Base-by-base conservation (phyloP, 2,329 filamentous ascomycete species). In the Alternaria sp. region DNA sequence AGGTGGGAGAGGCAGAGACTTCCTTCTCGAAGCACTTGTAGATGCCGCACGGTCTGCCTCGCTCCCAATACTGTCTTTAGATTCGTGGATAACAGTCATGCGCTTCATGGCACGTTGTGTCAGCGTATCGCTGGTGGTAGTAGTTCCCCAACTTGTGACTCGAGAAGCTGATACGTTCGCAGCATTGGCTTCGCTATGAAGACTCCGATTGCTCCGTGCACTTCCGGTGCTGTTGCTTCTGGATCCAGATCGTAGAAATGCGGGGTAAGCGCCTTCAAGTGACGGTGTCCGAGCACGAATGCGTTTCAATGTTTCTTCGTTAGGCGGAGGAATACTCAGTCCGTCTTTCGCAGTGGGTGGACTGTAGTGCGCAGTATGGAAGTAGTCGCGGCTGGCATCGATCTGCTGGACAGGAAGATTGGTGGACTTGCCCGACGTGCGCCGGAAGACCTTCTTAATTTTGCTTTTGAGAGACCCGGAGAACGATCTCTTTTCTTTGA, bases 131-230 rank as follows among this genome's bases (percentile, higher is more conserved):
- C 85, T 85, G 2, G 84, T 83, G 2, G 86, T 87, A 0, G 90
- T 91, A 64, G 88, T 87, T 5, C 86, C 87, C 91, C 91, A 93
- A 75, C 90, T 93, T 2, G 90, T 92, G 55, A 92, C 87, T 21
- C 90, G 73, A 18, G 77, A 80, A 5, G 61, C 61, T 25, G 71
- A 85, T 6, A 88, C 69, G 64, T 88, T 89, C 1, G 86, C 87
- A 68, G 85, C 81, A 37, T 84, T 84, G 8, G 67, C 58, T 50
- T 78, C 75, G 43, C 76, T 79, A n/a, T 75, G 72, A 8, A 75
- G 69, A 56, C 74, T 77, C 6, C 71, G 69, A 46, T 70, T 71
- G 47, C 73, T 74, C 8, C 65, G 65, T 41, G 61, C 66, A 55
- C 73, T 75, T 30, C 68, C 65, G 23, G 68, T 72, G 49, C 71